A percentile compares a stretch with the other conserved stretches of the same genome.
These are phyloP conservation scores for Penicillium brevicompactum DNA, from an alignment of 2,329 filamentous ascomycete species.

Conservation along the genomic window DNA sequence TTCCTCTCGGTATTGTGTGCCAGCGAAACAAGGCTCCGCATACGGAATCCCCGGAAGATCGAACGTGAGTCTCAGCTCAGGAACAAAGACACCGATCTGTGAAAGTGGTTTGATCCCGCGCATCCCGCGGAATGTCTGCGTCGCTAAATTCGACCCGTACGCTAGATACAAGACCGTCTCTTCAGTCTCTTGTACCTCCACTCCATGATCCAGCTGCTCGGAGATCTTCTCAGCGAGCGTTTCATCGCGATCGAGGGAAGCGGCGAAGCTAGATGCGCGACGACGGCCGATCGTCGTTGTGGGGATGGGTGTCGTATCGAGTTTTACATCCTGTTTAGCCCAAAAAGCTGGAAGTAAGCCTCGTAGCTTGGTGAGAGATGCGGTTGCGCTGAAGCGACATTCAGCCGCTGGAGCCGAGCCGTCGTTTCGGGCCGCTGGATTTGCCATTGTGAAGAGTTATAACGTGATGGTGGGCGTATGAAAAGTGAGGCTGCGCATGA, in stretches of 20 bases:
- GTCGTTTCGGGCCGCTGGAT: neutral
- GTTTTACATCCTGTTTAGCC: neutral
- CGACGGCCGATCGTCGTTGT: constrained; percentile 18
- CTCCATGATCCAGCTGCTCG: constrained; percentile 18
- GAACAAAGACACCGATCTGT: constrained; percentile 78
- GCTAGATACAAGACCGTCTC: constrained; percentile 76
- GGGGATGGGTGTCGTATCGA: constrained; percentile 13
- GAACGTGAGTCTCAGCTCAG: constrained; percentile 76
- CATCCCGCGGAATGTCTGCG: constrained; percentile 74
- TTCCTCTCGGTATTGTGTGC: constrained; percentile 64
- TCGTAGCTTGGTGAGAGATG: constrained; percentile 16
- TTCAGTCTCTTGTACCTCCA: constrained; percentile 13
- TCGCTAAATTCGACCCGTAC: constrained; percentile 87
- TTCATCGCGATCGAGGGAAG: constrained; percentile 23
- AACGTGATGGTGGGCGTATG: constrained; percentile 1
- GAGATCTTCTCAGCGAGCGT: constrained; percentile 19
- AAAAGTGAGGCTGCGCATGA: neutral
- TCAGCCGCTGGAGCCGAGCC: constrained; percentile 6
- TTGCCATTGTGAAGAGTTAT: constrained; percentile 12
- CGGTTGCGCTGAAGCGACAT: constrained; percentile 17
- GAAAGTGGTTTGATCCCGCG: constrained; percentile 82
- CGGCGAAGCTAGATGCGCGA: constrained; percentile 12
- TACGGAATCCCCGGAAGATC: constrained; percentile 86
- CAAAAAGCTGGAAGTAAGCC: constrained; percentile 3
- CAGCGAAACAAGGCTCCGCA: constrained; percentile 88